phyloP scores from a whole-genome alignment of 2,329 filamentous ascomycete genomes.

The Xylaria multiplex region DNA sequence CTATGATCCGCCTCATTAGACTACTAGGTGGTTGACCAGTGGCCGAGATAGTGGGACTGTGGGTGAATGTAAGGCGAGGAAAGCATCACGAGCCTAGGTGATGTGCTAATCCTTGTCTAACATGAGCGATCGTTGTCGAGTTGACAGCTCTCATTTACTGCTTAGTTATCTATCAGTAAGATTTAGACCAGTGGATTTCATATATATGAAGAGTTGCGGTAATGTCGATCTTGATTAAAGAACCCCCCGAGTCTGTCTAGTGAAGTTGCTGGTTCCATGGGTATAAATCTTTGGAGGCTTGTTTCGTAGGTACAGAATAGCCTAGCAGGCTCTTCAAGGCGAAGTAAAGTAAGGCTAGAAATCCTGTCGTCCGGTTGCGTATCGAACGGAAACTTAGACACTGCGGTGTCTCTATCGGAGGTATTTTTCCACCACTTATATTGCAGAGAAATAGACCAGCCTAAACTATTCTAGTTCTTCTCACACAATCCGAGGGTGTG shows the following conservation, averaged over 20 bases:
- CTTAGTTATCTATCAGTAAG: background rate
- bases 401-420: slow-evolving; percentile 14
- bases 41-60: background rate
- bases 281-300: background rate
- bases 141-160: background rate
- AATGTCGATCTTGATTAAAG: background rate
- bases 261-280: background rate
- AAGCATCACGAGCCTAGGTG: background rate
- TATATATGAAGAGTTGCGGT: background rate
- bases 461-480: slow-evolving; percentile 4
- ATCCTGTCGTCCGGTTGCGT: background rate
- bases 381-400: slow-evolving; percentile 13
- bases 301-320: background rate
- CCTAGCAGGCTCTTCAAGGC: background rate
- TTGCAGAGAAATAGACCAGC: background rate
- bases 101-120: background rate
- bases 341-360: background rate
- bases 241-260: background rate
- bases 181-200: background rate
- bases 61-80: background rate
- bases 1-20: background rate
- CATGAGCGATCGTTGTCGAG: background rate
- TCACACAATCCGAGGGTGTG: background rate
- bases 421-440: slow-evolving; percentile 31
- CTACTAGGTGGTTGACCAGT: background rate